phyloP scores from a whole-genome alignment of 192 early-diverging fungal genomes.

The Podochytrium sp. region DNA sequence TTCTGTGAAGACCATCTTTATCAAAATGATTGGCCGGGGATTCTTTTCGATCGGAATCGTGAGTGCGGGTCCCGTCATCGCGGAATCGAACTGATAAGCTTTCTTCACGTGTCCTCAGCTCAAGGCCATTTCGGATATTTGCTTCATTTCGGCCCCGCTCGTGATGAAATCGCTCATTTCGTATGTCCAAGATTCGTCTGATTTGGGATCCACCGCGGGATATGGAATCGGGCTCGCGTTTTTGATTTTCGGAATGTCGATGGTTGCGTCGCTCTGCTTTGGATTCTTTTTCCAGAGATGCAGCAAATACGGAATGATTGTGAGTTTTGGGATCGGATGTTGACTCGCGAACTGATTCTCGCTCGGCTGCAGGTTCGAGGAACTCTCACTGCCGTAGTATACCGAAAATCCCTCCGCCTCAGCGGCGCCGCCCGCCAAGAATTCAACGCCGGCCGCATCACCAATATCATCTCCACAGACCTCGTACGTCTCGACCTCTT shows the following conservation, averaged over 20 bases:
- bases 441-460: constrained; percentile 65
- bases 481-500: constrained; percentile 30
- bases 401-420: constrained; percentile 61
- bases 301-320: constrained; percentile 42
- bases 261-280: constrained; percentile 24
- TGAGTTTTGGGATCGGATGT: not conserved
- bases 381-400: constrained; percentile 56
- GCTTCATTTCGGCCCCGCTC: constrained; percentile 45
- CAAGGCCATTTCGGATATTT: constrained; percentile 44
- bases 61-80: not conserved
- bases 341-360: not conserved
- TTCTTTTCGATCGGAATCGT: constrained; percentile 30
- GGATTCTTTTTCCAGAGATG: constrained; percentile 49
- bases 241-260: constrained; percentile 24
- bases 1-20: constrained; percentile 23
- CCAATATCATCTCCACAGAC: constrained; percentile 58
- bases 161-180: constrained; percentile 46
- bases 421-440: constrained; percentile 57
- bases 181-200: constrained; percentile 29
- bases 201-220: not conserved
- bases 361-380: constrained; percentile 39
- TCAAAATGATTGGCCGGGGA: constrained; percentile 26
- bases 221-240: constrained; percentile 25
- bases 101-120: constrained; percentile 4
- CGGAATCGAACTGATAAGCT: not conserved